Conservation (phyloP, 129 eudicot genomes). For the Glebionis coronaria region DNA sequence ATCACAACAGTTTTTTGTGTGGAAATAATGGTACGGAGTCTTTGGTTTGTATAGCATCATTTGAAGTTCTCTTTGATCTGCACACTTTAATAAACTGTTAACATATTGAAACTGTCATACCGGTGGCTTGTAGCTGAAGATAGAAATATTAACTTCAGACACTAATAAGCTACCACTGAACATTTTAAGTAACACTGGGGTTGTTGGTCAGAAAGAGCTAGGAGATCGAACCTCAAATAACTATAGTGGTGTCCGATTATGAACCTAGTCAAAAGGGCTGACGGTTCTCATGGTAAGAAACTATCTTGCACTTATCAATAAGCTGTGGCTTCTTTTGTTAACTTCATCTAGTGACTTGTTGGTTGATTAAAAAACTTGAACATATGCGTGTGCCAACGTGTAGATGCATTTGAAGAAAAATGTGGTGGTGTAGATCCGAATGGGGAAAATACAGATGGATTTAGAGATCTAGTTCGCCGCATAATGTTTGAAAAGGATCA, state of each 20-base stretch:
- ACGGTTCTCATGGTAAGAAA: conserved; percentile 67
- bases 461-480: conserved; percentile 89
- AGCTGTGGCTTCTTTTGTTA: neutral
- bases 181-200: conserved; percentile 66
- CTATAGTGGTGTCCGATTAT: conserved; percentile 70
- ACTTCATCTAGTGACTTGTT: neutral
- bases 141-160: neutral
- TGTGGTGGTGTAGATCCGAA: conserved; percentile 43
- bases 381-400: conserved; percentile 7
- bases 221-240: conserved; percentile 56
- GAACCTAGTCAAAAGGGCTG: conserved; percentile 77
- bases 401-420: conserved; percentile 86
- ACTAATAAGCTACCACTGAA: neutral
- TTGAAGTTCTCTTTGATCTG: no score
- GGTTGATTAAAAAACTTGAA: neutral
- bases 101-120: no score
- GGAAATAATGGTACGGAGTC: no score
- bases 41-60: no score
- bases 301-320: neutral
- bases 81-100: no score
- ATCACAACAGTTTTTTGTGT: no score
- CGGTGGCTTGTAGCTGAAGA: no score
- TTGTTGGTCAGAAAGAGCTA: conserved; percentile 71
- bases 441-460: conserved; percentile 78
- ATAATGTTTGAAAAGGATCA: conserved; percentile 96